Conservation (phyloP, 352 stramenopile genomes). For the Pythium coloratum region DNA sequence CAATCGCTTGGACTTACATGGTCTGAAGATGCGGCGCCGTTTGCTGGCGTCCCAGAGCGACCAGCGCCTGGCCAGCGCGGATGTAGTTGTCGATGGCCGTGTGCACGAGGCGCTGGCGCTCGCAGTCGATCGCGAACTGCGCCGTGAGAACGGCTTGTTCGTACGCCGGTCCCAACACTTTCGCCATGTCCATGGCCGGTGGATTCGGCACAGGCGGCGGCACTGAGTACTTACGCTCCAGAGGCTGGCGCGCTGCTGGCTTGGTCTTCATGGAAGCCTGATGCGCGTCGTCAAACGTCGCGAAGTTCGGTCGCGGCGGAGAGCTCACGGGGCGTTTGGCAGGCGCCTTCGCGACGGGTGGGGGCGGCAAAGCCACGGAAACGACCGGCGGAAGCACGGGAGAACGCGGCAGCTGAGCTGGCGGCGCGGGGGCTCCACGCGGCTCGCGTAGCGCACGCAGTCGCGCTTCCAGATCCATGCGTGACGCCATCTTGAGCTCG, state of each 20-base stretch:
- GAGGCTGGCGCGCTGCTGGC: not conserved
- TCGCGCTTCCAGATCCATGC: constrained; percentile 61
- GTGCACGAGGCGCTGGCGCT: constrained; percentile 58
- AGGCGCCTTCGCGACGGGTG: not conserved
- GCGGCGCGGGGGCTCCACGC: not conserved
- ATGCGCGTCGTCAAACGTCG: constrained; percentile 12
- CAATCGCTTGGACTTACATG: constrained; percentile 35
- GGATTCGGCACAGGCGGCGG: constrained; percentile 8
- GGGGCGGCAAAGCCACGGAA: constrained; percentile 9
- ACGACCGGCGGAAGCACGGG: constrained; percentile 6
- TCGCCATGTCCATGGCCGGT: constrained; percentile 32
- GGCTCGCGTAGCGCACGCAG: constrained; percentile 50
- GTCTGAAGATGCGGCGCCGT: constrained; percentile 60
- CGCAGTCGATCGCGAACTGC: constrained; percentile 69
- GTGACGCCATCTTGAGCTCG: constrained; percentile 23
- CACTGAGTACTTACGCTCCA: not conserved
- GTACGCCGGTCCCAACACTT: constrained; percentile 60
- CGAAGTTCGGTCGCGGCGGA: constrained; percentile 25
- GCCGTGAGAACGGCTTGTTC: constrained; percentile 57
- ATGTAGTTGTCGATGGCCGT: constrained; percentile 79
- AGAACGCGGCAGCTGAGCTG: constrained; percentile 3
- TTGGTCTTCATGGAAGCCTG: not conserved
- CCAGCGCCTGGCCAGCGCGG: constrained; percentile 60
- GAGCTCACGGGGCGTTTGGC: constrained; percentile 7
- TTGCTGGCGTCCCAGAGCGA: constrained; percentile 64